phyloP scores from a whole-genome alignment of 129 eudicot species.

The Escallonia rubra region DNA sequence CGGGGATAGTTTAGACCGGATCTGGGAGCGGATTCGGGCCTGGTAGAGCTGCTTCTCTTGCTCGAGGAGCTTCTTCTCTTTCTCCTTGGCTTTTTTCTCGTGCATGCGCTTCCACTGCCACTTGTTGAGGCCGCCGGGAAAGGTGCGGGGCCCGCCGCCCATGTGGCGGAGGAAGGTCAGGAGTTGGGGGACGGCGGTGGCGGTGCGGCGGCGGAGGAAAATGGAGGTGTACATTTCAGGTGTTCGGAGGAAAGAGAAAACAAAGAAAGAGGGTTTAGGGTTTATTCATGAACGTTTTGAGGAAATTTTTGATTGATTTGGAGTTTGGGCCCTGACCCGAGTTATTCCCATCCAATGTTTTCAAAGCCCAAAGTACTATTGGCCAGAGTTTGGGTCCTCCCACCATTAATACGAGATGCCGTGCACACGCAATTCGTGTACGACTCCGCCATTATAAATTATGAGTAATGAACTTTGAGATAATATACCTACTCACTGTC shows the following conservation, averaged over 20 bases:
- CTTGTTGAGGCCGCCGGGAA: slow-evolving; percentile 91
- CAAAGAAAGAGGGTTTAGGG: slow-evolving; percentile 18
- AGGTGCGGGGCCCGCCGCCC: slow-evolving; percentile 98
- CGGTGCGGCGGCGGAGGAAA: slow-evolving; percentile 21
- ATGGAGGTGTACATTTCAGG: slow-evolving; percentile 25
- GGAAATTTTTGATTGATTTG: neutral
- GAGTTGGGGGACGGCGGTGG: slow-evolving; percentile 18
- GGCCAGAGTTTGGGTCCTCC: neutral
- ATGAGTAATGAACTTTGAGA: too few species aligned
- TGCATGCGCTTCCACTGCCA: slow-evolving; percentile 99
- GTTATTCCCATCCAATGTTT: neutral
- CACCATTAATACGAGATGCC: neutral
- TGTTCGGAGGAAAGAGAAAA: neutral
- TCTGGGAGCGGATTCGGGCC: slow-evolving; percentile 78
- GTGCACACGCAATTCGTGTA: neutral
- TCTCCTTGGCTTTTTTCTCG: slow-evolving; percentile 85
- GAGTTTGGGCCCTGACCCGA: too few species aligned
- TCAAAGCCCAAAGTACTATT: neutral
- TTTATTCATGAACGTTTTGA: slow-evolving; percentile 6
- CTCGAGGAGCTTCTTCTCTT: slow-evolving; percentile 76
- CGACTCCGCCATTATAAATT: too few species aligned
- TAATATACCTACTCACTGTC: too few species aligned
- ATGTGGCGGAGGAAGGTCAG: slow-evolving; percentile 59
- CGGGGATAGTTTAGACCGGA: slow-evolving; percentile 50
- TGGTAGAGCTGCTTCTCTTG: slow-evolving; percentile 86